phyloP scores from a whole-genome alignment of 73 alveolate genomes.

The Paramecium octaurelia region DNA sequence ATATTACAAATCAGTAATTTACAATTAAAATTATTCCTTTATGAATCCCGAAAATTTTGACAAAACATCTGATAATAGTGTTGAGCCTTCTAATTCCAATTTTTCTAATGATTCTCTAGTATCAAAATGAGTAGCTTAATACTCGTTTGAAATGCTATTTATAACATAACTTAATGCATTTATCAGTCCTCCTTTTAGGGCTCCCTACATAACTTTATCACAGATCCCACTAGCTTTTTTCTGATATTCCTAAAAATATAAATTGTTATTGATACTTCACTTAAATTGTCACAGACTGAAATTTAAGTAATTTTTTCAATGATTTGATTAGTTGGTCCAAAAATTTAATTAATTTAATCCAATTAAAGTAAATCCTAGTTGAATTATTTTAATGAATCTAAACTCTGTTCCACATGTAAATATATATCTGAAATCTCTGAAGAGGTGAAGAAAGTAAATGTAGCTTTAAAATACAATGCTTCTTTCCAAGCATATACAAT shows the following conservation, averaged over 20 bases:
- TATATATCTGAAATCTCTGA: background rate
- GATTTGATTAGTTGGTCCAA: background rate
- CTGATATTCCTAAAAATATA: background rate
- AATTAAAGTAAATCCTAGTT: background rate
- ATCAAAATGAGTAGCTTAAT: background rate
- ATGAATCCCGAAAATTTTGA: background rate
- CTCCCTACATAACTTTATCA: background rate
- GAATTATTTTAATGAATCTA: background rate
- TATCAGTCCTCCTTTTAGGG: background rate
- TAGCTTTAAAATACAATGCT: background rate
- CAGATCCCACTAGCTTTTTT: background rate
- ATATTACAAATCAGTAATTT: background rate
- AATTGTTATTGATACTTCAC: background rate
- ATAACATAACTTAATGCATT: background rate
- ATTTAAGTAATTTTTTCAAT: background rate
- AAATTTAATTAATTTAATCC: background rate
- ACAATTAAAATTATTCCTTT: background rate
- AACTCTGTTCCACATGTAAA: background rate
- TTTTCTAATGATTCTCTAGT: background rate
- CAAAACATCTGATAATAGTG: background rate
- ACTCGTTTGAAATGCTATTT: background rate
- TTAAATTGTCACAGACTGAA: background rate
- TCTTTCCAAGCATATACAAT: background rate
- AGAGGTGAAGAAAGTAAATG: background rate
- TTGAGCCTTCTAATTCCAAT: slow-evolving; percentile 6